Conservation (phyloP, 2,329 filamentous ascomycete genomes). For the Neopestalotiopsis sp. region DNA sequence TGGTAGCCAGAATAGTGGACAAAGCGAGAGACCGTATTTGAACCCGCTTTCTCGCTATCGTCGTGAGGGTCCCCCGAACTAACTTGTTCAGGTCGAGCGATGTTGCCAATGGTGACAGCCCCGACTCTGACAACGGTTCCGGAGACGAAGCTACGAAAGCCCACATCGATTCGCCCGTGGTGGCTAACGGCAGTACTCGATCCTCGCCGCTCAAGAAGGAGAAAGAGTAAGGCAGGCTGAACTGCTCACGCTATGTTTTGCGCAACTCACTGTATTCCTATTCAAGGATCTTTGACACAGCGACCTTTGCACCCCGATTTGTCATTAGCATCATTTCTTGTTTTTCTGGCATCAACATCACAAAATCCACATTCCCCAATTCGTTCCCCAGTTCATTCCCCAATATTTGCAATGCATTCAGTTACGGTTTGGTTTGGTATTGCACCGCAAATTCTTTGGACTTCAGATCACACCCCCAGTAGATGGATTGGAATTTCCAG, state of each 20-base stretch:
- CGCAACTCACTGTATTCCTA: slow-evolving; percentile 21
- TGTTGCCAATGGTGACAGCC: slow-evolving; percentile 43
- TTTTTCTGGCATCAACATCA: background rate
- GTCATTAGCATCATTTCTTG: background rate
- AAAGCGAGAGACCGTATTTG: background rate
- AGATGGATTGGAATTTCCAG: slow-evolving; percentile 13
- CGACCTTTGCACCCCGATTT: background rate
- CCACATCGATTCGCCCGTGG: slow-evolving; percentile 52
- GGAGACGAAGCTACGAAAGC: slow-evolving; percentile 61
- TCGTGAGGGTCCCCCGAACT: slow-evolving; percentile 29
- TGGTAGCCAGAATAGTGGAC: background rate
- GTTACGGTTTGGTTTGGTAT: slow-evolving; percentile 16
- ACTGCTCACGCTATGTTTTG: slow-evolving; percentile 33
- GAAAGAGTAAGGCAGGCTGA: slow-evolving; percentile 37
- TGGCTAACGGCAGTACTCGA: slow-evolving; percentile 49
- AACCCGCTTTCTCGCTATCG: background rate
- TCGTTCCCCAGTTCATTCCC: too few species aligned
- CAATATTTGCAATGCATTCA: background rate
- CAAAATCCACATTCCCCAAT: too few species aligned
- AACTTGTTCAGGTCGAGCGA: slow-evolving; percentile 45
- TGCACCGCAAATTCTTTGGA: background rate
- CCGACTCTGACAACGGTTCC: slow-evolving; percentile 50
- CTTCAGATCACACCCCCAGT: background rate
- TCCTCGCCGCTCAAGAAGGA: slow-evolving; percentile 54
- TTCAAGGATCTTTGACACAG: slow-evolving; percentile 8